phyloP scores from a whole-genome alignment of 2,329 filamentous ascomycete species.

The Daldinia sp. region DNA sequence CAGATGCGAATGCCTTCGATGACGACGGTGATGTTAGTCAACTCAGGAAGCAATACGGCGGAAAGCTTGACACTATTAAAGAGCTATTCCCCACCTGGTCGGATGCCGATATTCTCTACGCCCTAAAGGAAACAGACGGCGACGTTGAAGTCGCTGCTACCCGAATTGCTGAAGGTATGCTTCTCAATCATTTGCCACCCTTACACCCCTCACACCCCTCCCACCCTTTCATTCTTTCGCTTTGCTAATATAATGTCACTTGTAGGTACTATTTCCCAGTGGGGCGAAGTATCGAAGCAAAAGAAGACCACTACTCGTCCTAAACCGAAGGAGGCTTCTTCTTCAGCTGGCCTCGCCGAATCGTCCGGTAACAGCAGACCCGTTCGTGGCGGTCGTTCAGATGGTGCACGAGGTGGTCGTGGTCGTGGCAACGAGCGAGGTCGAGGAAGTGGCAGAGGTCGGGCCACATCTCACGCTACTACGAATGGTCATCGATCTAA shows the following conservation, averaged over 20 bases:
- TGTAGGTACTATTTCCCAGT: slow-evolving; percentile 82
- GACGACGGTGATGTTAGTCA: slow-evolving; percentile 92
- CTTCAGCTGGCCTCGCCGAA: slow-evolving; percentile 65
- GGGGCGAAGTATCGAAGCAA: slow-evolving; percentile 84
- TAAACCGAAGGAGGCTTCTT: slow-evolving; percentile 74
- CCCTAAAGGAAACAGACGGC: slow-evolving; percentile 87
- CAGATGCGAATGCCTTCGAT: slow-evolving; percentile 70
- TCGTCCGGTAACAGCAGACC: slow-evolving; percentile 60
- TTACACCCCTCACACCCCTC: background rate
- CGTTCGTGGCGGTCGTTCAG: slow-evolving; percentile 70
- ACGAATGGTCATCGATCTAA: slow-evolving; percentile 73
- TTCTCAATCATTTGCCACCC: slow-evolving; percentile 7
- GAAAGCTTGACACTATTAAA: slow-evolving; percentile 83
- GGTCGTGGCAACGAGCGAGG: slow-evolving; percentile 67
- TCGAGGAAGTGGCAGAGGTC: slow-evolving; percentile 72
- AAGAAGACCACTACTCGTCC: slow-evolving; percentile 79
- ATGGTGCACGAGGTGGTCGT: slow-evolving; percentile 53
- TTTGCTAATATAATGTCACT: slow-evolving; percentile 48
- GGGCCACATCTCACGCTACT: slow-evolving; percentile 69
- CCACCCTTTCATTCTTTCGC: slow-evolving; percentile 11
- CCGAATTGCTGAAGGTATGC: slow-evolving; percentile 81
- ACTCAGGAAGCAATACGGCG: slow-evolving; percentile 89
- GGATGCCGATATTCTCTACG: slow-evolving; percentile 92
- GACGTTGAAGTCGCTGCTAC: slow-evolving; percentile 81
- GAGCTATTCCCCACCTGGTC: slow-evolving; percentile 97